Conservation (phyloP, 805 yeast genomes). For the Starmerella gropengiesseri region DNA sequence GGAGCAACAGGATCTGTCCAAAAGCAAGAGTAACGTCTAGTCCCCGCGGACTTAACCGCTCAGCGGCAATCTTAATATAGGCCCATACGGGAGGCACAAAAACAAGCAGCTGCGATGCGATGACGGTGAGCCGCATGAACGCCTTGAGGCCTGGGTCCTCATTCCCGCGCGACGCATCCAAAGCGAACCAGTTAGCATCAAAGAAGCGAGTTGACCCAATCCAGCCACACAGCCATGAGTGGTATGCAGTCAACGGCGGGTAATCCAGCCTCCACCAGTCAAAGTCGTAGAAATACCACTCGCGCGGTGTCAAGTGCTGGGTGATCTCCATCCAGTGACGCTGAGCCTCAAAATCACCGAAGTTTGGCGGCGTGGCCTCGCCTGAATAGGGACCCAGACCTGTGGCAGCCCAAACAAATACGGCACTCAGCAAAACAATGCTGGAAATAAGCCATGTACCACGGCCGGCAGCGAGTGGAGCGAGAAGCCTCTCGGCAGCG, state of each 20-base stretch:
- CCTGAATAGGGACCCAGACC: slow-evolving; percentile 90
- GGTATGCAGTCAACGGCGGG: slow-evolving; percentile 94
- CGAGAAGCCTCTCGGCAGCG: slow-evolving; percentile 11
- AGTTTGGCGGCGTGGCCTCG: slow-evolving; percentile 55
- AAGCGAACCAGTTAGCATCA: slow-evolving; percentile 62
- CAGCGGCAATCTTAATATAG: slow-evolving; percentile 1
- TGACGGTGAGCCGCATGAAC: slow-evolving; percentile 72
- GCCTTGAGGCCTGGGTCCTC: slow-evolving; percentile 61
- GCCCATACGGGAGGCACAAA: slow-evolving; percentile 69
- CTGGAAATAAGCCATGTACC: slow-evolving; percentile 84
- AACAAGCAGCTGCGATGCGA: slow-evolving; percentile 59
- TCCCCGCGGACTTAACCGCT: background rate
- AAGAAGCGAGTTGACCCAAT: slow-evolving; percentile 46
- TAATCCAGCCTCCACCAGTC: slow-evolving; percentile 95
- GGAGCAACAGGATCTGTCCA: slow-evolving; percentile 73
- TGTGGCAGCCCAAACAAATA: slow-evolving; percentile 70
- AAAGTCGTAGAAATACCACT: slow-evolving; percentile 86
- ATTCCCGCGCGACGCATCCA: slow-evolving; percentile 62
- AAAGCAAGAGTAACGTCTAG: slow-evolving; percentile 42
- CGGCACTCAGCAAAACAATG: slow-evolving; percentile 44
- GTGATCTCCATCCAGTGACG: slow-evolving; percentile 97
- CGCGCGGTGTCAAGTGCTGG: slow-evolving; percentile 50
- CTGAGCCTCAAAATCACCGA: slow-evolving; percentile 96
- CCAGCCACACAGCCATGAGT: slow-evolving; percentile 65
- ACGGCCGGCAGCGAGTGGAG: slow-evolving; percentile 6